Conservation (phyloP, 768 basidiomycete species). For the Dendrothele bispora region DNA sequence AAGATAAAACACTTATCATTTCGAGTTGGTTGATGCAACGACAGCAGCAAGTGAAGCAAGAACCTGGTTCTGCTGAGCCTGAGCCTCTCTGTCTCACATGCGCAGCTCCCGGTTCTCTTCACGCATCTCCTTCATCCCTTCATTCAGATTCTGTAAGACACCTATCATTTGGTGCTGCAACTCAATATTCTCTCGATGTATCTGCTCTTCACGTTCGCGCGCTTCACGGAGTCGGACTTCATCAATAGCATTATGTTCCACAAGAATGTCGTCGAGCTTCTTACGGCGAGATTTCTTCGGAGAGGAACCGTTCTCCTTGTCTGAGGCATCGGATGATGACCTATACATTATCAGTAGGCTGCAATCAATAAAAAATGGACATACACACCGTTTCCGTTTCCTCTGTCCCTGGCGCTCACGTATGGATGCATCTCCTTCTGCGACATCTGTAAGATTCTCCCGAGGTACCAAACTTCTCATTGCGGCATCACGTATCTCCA, state of each 20-base stretch:
- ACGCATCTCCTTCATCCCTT: constrained; percentile 7
- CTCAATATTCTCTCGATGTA: constrained; percentile 2
- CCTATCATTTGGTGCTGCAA: constrained; percentile 2
- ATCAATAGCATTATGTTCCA: constrained; percentile 4
- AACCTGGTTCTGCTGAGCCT: too few species aligned
- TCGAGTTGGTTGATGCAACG: too few species aligned
- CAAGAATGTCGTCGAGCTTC: constrained; percentile 4
- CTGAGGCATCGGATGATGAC: neutral
- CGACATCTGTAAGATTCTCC: too few species aligned
- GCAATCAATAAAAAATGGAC: neutral
- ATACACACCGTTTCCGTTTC: constrained; percentile 8
- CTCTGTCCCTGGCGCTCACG: constrained; percentile 12
- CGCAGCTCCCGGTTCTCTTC: too few species aligned
- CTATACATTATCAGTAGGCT: neutral
- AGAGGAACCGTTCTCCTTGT: constrained; percentile 8
- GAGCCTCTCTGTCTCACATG: too few species aligned
- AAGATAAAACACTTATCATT: too few species aligned
- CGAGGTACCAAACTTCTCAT: too few species aligned
- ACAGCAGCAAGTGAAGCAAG: too few species aligned
- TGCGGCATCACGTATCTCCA: too few species aligned
- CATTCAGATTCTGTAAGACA: neutral
- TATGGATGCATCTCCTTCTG: constrained; percentile 11
- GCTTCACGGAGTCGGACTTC: constrained; percentile 5
- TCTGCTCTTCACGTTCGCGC: constrained; percentile 1
- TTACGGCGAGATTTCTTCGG: constrained; percentile 3